phyloP scores from a whole-genome alignment of 352 stramenopile species.

The Phytophthora palmivora region DNA sequence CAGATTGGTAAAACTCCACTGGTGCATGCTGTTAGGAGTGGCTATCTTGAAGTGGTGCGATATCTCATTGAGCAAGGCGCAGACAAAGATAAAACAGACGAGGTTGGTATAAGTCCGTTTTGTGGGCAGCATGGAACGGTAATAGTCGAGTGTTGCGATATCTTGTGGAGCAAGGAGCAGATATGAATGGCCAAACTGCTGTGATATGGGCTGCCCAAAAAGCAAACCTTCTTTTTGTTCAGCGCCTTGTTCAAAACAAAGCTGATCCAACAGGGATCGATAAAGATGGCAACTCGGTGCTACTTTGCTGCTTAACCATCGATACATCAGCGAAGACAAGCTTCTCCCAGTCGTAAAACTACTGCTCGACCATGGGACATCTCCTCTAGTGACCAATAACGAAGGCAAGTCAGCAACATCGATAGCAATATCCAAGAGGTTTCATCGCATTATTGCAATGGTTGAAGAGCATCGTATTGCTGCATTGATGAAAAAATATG shows the following conservation, averaged over 20 bases:
- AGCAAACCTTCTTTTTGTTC: background rate
- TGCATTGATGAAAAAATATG: too few relatives aligned
- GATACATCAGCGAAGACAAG: conserved; percentile 13
- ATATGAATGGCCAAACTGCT: background rate
- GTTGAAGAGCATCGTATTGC: background rate
- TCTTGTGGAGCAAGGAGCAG: background rate
- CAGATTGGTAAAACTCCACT: conserved; percentile 11
- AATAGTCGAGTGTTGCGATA: background rate
- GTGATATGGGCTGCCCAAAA: background rate
- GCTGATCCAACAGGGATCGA: background rate
- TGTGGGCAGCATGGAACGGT: background rate
- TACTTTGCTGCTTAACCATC: conserved; percentile 2
- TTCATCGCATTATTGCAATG: background rate
- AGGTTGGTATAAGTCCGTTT: background rate
- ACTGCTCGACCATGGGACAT: conserved; percentile 10
- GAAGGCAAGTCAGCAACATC: background rate
- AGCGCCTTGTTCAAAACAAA: background rate
- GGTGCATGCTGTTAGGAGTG: background rate
- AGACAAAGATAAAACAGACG: background rate
- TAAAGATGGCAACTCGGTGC: background rate
- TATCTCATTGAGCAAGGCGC: conserved; percentile 14
- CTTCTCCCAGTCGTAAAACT: conserved; percentile 18
- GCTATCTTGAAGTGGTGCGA: conserved; percentile 12
- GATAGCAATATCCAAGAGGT: background rate
- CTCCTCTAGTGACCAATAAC: background rate